Evolutionary conservation across 208 protist species (phyloP), one percentile per base, ranked within the genome.

Genomic region (Perkinsela sp.): DNA sequence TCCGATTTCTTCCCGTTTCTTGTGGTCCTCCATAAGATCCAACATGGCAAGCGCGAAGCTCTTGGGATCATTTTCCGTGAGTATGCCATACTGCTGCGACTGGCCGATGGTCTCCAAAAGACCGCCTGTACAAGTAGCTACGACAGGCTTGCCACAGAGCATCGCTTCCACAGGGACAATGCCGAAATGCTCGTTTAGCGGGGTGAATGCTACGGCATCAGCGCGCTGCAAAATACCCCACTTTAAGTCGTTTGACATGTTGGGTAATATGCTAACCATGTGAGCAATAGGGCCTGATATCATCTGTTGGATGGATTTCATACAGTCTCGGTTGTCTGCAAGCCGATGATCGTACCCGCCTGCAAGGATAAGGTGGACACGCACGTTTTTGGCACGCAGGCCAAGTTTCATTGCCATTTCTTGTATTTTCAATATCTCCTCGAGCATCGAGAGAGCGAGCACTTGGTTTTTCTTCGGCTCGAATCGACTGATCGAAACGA

Each of bases 401-500:
- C 40, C 40, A 57, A 57, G 6, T 6, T 22, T 6, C 40, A 6
- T 57, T 22, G 40, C 40, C 6, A n/a, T 22, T 57, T 22, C 22
- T 57, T 6, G 13, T 22, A 57, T 57, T 22, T 57, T 6, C 40
- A 57, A 6, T n/a, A 57, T 57, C 66, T 68, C 67, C 28, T 73
- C 71, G 73, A 90, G 88, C n/a, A 84, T 80, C 28, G 79, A 71
- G 1, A 98, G 66, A 6, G 92, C 93, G 0, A 97, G 75, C 48
- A 68, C 67, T 2, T 98, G 67, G 71, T 96, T 91, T 76, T 98
- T 98, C 75, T 97, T 97, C 1, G 83, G 74, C 77, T 98, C 95
- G 78, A 95, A 98, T 30, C 96, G 80, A 74, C 98, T 98, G 48
- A 98, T 92, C 28, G 93, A 97, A 2, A 98, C 75, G 30, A 97